Percentiles rank a stretch among this genome's conserved stretches.
Conservation (phyloP, 805 yeast species). For the Ogataea nakhonphanomensis region DNA sequence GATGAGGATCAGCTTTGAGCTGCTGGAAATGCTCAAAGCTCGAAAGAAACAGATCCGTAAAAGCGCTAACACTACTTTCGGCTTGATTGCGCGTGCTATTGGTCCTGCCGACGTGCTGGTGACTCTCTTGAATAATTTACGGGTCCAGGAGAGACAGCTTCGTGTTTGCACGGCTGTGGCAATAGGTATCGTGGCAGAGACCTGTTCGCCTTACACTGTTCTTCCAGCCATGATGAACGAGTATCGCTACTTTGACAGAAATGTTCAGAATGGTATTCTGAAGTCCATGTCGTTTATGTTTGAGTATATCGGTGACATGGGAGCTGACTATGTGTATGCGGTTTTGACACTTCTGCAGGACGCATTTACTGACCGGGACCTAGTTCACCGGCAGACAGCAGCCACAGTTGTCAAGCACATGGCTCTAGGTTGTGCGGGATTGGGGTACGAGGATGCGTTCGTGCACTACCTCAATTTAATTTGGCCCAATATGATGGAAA, state of each 20-base stretch:
- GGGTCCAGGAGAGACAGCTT: slow-evolving; percentile 92
- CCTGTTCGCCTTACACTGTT: slow-evolving; percentile 89
- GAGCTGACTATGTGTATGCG: slow-evolving; percentile 79
- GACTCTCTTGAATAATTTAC: slow-evolving; percentile 74
- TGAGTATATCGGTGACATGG: slow-evolving; percentile 81
- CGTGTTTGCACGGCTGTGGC: slow-evolving; percentile 98
- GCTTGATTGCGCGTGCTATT: slow-evolving; percentile 82
- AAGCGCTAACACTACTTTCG: slow-evolving; percentile 89
- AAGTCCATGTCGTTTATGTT: slow-evolving; percentile 88
- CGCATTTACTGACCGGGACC: slow-evolving; percentile 86
- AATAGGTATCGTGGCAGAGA: slow-evolving; percentile 91
- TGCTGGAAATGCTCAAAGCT: slow-evolving; percentile 84
- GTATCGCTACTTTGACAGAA: slow-evolving; percentile 84
- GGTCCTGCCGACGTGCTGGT: slow-evolving; percentile 95
- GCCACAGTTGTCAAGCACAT: slow-evolving; percentile 81
- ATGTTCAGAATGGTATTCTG: slow-evolving; percentile 92
- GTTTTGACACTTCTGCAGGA: slow-evolving; percentile 78
- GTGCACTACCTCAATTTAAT: slow-evolving; percentile 76
- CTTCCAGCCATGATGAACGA: slow-evolving; percentile 95
- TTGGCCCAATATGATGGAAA: slow-evolving; percentile 87
- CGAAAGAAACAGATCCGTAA: slow-evolving; percentile 71
- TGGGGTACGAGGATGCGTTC: slow-evolving; percentile 77
- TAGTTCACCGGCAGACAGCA: slow-evolving; percentile 93
- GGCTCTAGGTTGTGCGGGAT: slow-evolving; percentile 74
- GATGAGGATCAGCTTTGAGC: slow-evolving; percentile 93